These are phyloP conservation scores for Blastobotrys mokoenaii DNA, from an alignment of 805 yeast species.

Conservation along the genomic window DNA sequence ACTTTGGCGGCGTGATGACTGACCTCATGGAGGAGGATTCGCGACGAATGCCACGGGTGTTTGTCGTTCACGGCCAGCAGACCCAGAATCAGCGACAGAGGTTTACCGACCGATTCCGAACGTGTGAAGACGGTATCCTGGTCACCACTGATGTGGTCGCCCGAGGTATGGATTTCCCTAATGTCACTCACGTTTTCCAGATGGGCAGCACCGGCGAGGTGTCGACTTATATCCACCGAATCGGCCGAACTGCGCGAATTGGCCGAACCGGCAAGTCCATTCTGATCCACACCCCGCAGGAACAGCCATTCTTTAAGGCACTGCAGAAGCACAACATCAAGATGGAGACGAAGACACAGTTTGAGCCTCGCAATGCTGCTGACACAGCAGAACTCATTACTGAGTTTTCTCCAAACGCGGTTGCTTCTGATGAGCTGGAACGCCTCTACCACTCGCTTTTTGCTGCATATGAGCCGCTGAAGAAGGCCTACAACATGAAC, in stretches of 20 bases:
- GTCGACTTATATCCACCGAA: conserved; percentile 82
- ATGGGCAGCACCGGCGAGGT: conserved; percentile 65
- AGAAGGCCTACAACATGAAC: conserved; percentile 1
- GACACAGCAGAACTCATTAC: not conserved
- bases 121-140: conserved; percentile 44
- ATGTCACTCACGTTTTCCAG: conserved; percentile 79
- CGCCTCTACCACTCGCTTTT: conserved; percentile 2
- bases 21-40: not conserved
- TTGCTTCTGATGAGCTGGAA: conserved; percentile 2
- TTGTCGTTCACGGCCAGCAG: conserved; percentile 60
- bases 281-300: conserved; percentile 48
- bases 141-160: conserved; percentile 92
- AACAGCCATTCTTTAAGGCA: conserved; percentile 43
- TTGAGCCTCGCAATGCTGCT: not conserved
- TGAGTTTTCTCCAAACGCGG: not conserved
- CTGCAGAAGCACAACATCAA: conserved; percentile 3
- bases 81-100: conserved; percentile 60
- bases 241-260: conserved; percentile 95
- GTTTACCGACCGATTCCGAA: conserved; percentile 47
- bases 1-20: conserved; percentile 38
- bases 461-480: conserved; percentile 4
- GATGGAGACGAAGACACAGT: conserved; percentile 1
- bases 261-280: conserved; percentile 71
- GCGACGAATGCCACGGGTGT: conserved; percentile 6
- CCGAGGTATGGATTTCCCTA: conserved; percentile 92